These are phyloP conservation scores for Xylaria cubensis DNA, from an alignment of 495 filamentous ascomycete genomes.

Conservation along the genomic window DNA sequence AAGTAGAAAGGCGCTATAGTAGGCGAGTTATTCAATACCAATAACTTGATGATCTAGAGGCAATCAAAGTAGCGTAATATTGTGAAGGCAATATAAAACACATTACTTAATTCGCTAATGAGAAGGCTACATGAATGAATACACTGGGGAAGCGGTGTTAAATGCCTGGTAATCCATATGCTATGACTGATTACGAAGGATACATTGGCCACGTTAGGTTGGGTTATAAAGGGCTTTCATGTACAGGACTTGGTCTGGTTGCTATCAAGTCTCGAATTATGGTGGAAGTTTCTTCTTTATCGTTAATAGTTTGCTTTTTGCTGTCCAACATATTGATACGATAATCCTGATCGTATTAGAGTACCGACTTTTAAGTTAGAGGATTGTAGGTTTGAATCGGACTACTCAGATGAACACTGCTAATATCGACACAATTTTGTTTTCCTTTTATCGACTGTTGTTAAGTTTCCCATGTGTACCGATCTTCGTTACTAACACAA, in stretches of 20 bases:
- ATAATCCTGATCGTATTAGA: too few relatives aligned
- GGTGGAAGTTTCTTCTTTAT: background rate
- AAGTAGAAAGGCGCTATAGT: background rate
- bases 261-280: background rate
- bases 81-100: background rate
- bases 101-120: background rate
- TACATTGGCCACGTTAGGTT: background rate
- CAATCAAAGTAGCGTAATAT: background rate
- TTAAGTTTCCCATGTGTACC: too few relatives aligned
- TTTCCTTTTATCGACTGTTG: too few relatives aligned
- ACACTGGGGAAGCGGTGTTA: background rate
- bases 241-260: background rate
- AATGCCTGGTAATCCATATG: background rate
- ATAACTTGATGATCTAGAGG: background rate
- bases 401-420: too few relatives aligned
- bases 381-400: too few relatives aligned
- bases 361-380: too few relatives aligned
- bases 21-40: constrained; percentile 11
- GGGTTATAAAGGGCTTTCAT: background rate
- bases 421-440: too few relatives aligned
- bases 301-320: too few relatives aligned
- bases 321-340: too few relatives aligned
- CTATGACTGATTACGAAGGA: background rate
- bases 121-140: background rate
- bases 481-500: too few relatives aligned